Percentiles rank a stretch among this genome's conserved stretches.
phyloP scores from a whole-genome alignment of 2,329 filamentous ascomycete species.

The Microcyclospora pomicola region DNA sequence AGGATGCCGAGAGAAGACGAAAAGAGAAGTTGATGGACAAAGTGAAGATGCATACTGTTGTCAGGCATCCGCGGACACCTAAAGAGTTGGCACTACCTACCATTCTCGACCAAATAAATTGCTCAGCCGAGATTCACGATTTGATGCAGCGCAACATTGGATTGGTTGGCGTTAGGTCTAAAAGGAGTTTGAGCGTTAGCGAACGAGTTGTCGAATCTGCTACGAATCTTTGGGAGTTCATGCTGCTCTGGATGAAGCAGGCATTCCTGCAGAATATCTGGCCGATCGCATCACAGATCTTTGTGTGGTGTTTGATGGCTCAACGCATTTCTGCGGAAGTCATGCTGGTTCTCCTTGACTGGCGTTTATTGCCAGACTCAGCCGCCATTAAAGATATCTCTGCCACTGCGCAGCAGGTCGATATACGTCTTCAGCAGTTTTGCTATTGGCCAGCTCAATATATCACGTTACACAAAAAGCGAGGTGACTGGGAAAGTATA shows the following conservation, averaged over 20 bases:
- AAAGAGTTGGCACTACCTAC: constrained; percentile 70
- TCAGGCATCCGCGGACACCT: constrained; percentile 58
- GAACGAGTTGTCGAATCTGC: constrained; percentile 91
- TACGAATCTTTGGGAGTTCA: constrained; percentile 65
- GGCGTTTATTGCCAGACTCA: constrained; percentile 61
- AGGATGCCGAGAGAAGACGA: constrained; percentile 51
- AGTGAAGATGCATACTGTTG: constrained; percentile 73
- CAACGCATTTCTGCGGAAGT: constrained; percentile 72
- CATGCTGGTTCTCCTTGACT: constrained; percentile 68
- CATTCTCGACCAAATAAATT: constrained; percentile 91
- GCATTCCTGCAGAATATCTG: constrained; percentile 62
- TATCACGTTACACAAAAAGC: constrained; percentile 73
- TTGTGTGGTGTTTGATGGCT: constrained; percentile 64
- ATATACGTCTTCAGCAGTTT: constrained; percentile 93
- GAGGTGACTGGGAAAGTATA: constrained; percentile 88
- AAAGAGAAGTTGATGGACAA: constrained; percentile 65
- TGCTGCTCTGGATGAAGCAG: constrained; percentile 55
- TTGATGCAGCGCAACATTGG: constrained; percentile 80
- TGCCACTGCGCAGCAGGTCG: constrained; percentile 90
- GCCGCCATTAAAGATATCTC: constrained; percentile 90
- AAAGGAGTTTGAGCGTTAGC: constrained; percentile 78
- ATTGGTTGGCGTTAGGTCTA: constrained; percentile 67
- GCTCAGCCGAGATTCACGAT: constrained; percentile 76
- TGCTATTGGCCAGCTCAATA: constrained; percentile 99
- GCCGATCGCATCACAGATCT: constrained; percentile 55